These are phyloP conservation scores for Rhizomucor pusillus DNA, from an alignment of 371 early-diverging fungal genomes.

Conservation along the genomic window DNA sequence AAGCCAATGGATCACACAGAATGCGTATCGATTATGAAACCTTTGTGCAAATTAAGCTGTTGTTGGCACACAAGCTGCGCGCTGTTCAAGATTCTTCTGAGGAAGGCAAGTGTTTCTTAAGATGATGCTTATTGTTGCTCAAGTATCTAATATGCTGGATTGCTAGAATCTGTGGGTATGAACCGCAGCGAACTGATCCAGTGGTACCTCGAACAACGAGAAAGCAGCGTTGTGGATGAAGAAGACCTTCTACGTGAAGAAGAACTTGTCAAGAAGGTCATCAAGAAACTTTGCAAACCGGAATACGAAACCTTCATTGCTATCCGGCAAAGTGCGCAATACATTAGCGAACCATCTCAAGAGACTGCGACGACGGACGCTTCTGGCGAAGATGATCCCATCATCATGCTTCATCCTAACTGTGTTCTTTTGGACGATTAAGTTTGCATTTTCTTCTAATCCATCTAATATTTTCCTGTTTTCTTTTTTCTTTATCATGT, in stretches of 20 bases:
- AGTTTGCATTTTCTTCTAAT: neutral
- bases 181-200: slow-evolving; percentile 71
- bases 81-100: slow-evolving; percentile 28
- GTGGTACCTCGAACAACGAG: slow-evolving; percentile 80
- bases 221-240: slow-evolving; percentile 68
- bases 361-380: slow-evolving; percentile 21
- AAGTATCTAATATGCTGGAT: neutral
- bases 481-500: neutral
- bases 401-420: slow-evolving; percentile 67
- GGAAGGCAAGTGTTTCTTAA: slow-evolving; percentile 7
- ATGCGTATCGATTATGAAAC: slow-evolving; percentile 72
- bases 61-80: slow-evolving; percentile 68
- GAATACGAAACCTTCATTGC: slow-evolving; percentile 45
- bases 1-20: slow-evolving; percentile 14
- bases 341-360: slow-evolving; percentile 8
- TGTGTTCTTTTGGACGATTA: slow-evolving; percentile 34
- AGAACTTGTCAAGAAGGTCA: slow-evolving; percentile 71
- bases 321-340: slow-evolving; percentile 29
- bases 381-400: slow-evolving; percentile 31
- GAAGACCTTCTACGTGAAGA: slow-evolving; percentile 69
- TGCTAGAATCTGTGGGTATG: slow-evolving; percentile 52
- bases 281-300: slow-evolving; percentile 74
- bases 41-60: slow-evolving; percentile 72
- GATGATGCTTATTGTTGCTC: neutral
- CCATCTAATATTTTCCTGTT: neutral